Percentiles rank a stretch among this genome's conserved stretches.
Conservation (phyloP, 1,139 yeast species). For the Sugiyamaella pinicola region DNA sequence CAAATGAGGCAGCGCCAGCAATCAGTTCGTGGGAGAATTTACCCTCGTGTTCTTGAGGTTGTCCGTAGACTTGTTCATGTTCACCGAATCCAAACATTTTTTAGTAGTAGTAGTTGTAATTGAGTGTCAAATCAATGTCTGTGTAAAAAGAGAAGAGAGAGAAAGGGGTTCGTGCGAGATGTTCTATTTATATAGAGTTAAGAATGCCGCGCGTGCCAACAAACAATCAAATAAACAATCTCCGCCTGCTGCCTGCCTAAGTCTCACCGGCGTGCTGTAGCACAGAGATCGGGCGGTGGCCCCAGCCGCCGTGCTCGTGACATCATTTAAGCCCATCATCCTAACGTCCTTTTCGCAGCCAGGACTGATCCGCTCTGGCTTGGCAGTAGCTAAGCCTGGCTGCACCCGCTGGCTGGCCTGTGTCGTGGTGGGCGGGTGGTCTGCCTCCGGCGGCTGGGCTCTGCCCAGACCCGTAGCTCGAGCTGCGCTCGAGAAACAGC, state of each 20-base stretch:
- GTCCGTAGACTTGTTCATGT: constrained; percentile 33
- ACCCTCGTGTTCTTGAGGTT: constrained; percentile 32
- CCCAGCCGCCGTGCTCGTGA: too few relatives aligned
- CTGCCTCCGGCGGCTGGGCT: neutral
- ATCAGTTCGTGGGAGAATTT: constrained; percentile 40
- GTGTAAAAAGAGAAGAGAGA: too few relatives aligned
- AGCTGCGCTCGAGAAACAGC: neutral
- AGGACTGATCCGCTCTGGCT: neutral
- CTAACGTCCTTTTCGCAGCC: too few relatives aligned
- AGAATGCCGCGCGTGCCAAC: neutral
- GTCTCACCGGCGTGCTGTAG: too few relatives aligned
- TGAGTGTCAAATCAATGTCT: too few relatives aligned
- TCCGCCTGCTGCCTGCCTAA: too few relatives aligned
- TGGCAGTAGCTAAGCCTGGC: neutral
- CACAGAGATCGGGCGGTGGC: too few relatives aligned
- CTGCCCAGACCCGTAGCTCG: neutral
- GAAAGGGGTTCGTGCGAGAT: too few relatives aligned
- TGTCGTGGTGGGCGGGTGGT: neutral
- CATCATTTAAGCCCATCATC: too few relatives aligned
- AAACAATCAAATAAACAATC: too few relatives aligned
- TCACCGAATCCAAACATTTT: constrained; percentile 22
- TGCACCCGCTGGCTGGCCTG: neutral
- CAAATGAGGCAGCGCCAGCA: constrained; percentile 43
- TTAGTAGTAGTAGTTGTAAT: too few relatives aligned
- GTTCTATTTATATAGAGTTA: neutral